Conservation (phyloP, 1,139 yeast species). For the Geotrichum candidum region DNA sequence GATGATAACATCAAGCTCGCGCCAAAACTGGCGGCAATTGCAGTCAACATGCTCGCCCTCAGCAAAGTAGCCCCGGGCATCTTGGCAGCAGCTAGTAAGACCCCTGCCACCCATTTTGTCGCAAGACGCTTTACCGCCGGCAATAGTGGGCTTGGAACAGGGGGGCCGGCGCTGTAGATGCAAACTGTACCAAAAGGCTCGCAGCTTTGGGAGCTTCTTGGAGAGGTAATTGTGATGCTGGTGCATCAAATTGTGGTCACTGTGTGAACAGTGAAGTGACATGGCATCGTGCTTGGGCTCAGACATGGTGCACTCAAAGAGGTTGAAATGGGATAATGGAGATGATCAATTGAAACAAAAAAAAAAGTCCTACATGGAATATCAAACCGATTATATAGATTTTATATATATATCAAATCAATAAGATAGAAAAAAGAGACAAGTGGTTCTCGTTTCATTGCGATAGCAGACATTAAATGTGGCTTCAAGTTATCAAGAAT, state of each 20-base stretch:
- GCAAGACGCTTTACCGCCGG: too few species aligned
- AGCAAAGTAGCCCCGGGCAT: not conserved
- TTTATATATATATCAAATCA: too few species aligned
- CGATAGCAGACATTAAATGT: too few species aligned
- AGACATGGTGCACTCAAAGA: not conserved
- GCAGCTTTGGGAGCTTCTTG: not conserved
- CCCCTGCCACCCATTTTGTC: too few species aligned
- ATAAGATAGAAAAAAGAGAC: too few species aligned
- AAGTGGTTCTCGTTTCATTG: too few species aligned
- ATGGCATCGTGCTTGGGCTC: not conserved
- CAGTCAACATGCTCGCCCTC: slow-evolving; percentile 2
- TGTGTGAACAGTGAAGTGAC: not conserved
- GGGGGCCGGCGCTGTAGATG: not conserved
- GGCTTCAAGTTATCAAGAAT: too few species aligned
- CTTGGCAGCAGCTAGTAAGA: not conserved
- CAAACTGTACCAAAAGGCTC: not conserved
- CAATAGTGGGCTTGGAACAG: not conserved
- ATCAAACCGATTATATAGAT: too few species aligned
- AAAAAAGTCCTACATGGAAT: too few species aligned
- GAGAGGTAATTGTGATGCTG: not conserved
- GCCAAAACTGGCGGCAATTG: slow-evolving; percentile 2
- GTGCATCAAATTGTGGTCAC: not conserved
- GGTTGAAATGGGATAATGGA: not conserved
- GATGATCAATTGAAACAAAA: not conserved
- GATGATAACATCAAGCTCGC: not conserved